Evolutionary conservation across 116 monocot species (phyloP), one percentile per base, ranked within the genome.

Genomic region (Papilionanthe hybrid): DNA sequence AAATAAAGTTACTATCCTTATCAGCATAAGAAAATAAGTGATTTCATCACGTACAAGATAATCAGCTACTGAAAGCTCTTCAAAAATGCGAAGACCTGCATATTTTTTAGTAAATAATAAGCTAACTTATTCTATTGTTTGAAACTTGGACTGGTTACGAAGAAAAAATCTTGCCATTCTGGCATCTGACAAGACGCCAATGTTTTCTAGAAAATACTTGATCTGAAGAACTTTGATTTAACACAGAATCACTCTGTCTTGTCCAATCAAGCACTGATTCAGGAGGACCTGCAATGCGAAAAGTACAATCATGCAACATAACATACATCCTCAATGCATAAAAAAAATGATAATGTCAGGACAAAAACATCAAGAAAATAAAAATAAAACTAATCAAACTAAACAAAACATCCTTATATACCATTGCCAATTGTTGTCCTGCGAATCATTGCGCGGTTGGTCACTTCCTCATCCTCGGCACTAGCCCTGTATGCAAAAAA

Each of bases 21-120:
- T 78, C 19, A 69, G 29, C 49, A 79, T 42, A 75, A 7, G 48
- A 78, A 74, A 27, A 49, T 27, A 48, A n/a, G 5, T 32, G 25
- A 11, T 22, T 56, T 28, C 42, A 72, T 19, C 72, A 85, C 97
- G 81, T 92, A 97, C 97, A 87, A 97, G 92, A 82, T 91, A 89
- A 74, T 97, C 97, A 85, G 85, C 91, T 87, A 88, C 86, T 32
- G 85, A 81, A 80, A 92, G 92, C 78, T 98, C 94, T 78, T 98
- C 94, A 85, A 98, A 98, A 41, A 98, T 98, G 80, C 97, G 91
- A 72, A 97, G 87, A 32, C 97, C 97, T 97, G 90, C 68, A 81
- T 79, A 55, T 83, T 6, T 81, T 27, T 56, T 63, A 2, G 32
- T 0, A 20, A 30, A 49, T 49, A 42, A 23, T 49, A 9, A 75